A percentile compares a stretch with the other conserved stretches of the same genome.
These are phyloP conservation scores for Anisodus tanguticus DNA, from an alignment of 257 asterid species.

Conservation along the genomic window DNA sequence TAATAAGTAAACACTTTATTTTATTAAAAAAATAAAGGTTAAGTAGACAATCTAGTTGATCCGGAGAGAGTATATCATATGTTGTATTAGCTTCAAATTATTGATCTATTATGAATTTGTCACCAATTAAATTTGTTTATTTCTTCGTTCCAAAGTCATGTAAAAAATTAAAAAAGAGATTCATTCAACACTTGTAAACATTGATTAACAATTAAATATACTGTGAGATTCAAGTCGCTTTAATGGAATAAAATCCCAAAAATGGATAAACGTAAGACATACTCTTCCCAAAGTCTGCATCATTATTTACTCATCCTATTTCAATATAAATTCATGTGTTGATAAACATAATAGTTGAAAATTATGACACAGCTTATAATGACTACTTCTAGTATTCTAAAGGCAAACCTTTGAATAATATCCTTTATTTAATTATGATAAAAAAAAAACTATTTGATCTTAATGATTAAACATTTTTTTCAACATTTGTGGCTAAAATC, in stretches of 20 bases:
- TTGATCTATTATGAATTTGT: too few relatives aligned
- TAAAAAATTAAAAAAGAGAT: neutral
- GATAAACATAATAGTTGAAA: neutral
- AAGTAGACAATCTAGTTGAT: too few relatives aligned
- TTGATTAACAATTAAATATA: neutral
- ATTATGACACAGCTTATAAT: neutral
- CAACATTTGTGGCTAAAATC: too few relatives aligned
- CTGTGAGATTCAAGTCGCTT: neutral
- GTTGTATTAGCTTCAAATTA: too few relatives aligned
- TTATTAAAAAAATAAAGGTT: too few relatives aligned
- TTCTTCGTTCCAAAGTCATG: neutral
- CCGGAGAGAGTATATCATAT: too few relatives aligned
- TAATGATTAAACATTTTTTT: neutral
- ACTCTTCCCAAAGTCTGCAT: neutral
- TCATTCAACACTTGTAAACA: neutral
- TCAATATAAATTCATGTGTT: neutral
- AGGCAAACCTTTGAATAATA: slow-evolving; percentile 8
- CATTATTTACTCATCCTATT: neutral
- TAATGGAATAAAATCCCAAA: neutral
- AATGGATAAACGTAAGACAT: slow-evolving; percentile 18
- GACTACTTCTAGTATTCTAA: slow-evolving; percentile 3
- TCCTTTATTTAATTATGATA: neutral
- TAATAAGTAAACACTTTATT: too few relatives aligned
- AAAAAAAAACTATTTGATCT: neutral
- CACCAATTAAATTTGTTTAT: too few relatives aligned